Conservation (phyloP, 768 basidiomycete species). For the Goffeauzyma gilvescens region DNA sequence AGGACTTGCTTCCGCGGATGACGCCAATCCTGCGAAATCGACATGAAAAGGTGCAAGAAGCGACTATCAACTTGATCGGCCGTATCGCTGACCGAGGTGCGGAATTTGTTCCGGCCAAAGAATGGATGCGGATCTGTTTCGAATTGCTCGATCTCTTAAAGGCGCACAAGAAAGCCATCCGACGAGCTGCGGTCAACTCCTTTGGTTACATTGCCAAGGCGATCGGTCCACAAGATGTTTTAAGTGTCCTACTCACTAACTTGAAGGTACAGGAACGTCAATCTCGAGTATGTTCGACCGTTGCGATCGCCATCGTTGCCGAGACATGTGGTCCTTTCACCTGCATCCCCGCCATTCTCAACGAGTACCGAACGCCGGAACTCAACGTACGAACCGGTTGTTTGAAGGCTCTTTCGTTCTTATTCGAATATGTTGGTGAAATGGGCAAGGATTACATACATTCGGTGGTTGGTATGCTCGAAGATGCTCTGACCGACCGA, state of each 20-base stretch:
- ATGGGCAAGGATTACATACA: constrained; percentile 87
- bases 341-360: constrained; percentile 93
- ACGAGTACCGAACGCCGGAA: constrained; percentile 95
- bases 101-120: constrained; percentile 91
- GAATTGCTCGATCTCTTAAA: constrained; percentile 90
- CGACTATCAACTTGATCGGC: constrained; percentile 97
- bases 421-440: constrained; percentile 98
- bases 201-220: constrained; percentile 99
- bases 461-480: constrained; percentile 92
- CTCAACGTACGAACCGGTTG: constrained; percentile 97
- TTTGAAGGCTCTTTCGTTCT: constrained; percentile 92
- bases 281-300: constrained; percentile 92
- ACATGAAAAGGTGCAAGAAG: constrained; percentile 98
- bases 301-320: constrained; percentile 59
- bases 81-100: constrained; percentile 99
- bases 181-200: constrained; percentile 95
- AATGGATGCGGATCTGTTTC: constrained; percentile 99
- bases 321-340: constrained; percentile 49
- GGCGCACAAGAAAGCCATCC: constrained; percentile 97
- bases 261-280: constrained; percentile 96
- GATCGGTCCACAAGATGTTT: constrained; percentile 94
- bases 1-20: constrained; percentile 98
- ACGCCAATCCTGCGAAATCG: constrained; percentile 98
- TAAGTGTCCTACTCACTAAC: constrained; percentile 87
- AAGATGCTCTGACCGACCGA: constrained; percentile 93